These are phyloP conservation scores for Wallacemonas collosoma DNA, from an alignment of 208 protist genomes.

Conservation along the genomic window DNA sequence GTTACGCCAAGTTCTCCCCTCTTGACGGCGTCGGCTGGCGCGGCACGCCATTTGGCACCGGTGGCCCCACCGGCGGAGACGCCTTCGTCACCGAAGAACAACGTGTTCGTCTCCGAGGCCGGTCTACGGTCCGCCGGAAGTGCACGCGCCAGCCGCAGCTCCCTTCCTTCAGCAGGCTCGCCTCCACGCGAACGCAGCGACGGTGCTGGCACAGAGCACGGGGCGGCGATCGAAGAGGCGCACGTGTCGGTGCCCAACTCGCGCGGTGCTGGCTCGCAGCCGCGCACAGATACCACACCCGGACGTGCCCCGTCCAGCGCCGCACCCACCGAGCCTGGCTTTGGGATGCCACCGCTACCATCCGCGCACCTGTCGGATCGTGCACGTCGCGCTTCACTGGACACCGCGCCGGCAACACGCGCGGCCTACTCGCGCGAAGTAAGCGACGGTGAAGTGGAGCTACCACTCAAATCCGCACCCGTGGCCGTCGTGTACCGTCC, in stretches of 20 bases:
- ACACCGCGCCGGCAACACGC: neutral
- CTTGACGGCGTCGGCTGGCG: too few species aligned
- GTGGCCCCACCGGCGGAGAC: too few species aligned
- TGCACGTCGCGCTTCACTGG: slow-evolving; percentile 4
- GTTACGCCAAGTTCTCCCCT: too few species aligned
- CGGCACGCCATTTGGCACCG: too few species aligned
- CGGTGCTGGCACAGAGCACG: neutral
- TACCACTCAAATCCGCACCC: neutral
- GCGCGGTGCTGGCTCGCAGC: neutral
- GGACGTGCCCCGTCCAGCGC: neutral
- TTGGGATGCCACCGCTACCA: neutral
- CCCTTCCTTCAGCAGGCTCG: neutral
- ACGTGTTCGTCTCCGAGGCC: slow-evolving; percentile 10
- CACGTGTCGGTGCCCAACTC: neutral
- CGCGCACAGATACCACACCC: neutral
- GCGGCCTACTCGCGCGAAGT: neutral
- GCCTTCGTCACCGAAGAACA: neutral
- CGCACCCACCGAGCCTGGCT: neutral
- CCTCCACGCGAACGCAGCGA: neutral
- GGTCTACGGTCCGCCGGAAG: slow-evolving; percentile 8
- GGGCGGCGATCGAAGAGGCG: neutral
- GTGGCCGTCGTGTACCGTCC: neutral
- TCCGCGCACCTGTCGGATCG: neutral
- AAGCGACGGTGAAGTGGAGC: slow-evolving; percentile 6
- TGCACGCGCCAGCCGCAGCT: slow-evolving; percentile 11